Conservation (phyloP, 306 rosid species). For the Carpinus fangiana region DNA sequence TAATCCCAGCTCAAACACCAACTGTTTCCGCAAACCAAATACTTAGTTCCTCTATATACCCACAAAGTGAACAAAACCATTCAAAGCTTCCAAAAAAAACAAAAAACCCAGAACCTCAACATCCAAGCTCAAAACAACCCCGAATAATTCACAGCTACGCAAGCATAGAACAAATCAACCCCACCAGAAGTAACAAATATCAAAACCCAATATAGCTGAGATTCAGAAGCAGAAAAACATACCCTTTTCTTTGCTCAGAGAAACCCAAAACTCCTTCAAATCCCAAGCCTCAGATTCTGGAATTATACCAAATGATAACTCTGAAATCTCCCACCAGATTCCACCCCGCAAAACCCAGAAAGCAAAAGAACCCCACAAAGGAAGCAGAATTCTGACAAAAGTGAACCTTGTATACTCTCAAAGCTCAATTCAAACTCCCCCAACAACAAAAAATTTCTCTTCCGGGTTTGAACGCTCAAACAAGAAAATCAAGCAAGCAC, state of each 20-base stretch:
- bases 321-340: slow-evolving; percentile 19
- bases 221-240: slow-evolving; percentile 42
- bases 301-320: not conserved
- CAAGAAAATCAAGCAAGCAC: slow-evolving; percentile 4
- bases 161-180: slow-evolving; percentile 16
- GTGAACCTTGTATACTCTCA: not conserved
- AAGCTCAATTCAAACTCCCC: slow-evolving; percentile 1
- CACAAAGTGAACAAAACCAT: slow-evolving; percentile 30
- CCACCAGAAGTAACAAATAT: slow-evolving; percentile 32
- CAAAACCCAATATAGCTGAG: slow-evolving; percentile 40
- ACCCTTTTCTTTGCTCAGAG: slow-evolving; percentile 33
- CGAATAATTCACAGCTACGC: slow-evolving; percentile 8
- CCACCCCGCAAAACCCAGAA: slow-evolving; percentile 2
- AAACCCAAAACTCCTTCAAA: slow-evolving; percentile 16
- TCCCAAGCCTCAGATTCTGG: slow-evolving; percentile 7
- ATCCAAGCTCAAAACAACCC: slow-evolving; percentile 22
- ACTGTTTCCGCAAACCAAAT: slow-evolving; percentile 12
- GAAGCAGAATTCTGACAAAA: not conserved
- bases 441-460: not conserved
- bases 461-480: not conserved
- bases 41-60: slow-evolving; percentile 25
- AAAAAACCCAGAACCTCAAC: slow-evolving; percentile 12
- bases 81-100: slow-evolving; percentile 19
- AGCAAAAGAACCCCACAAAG: not conserved
- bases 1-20: slow-evolving; percentile 19